Evolutionary conservation across 2,329 filamentous ascomycete genomes (phyloP).

Genomic region (Cladophialophora yegresii): DNA sequence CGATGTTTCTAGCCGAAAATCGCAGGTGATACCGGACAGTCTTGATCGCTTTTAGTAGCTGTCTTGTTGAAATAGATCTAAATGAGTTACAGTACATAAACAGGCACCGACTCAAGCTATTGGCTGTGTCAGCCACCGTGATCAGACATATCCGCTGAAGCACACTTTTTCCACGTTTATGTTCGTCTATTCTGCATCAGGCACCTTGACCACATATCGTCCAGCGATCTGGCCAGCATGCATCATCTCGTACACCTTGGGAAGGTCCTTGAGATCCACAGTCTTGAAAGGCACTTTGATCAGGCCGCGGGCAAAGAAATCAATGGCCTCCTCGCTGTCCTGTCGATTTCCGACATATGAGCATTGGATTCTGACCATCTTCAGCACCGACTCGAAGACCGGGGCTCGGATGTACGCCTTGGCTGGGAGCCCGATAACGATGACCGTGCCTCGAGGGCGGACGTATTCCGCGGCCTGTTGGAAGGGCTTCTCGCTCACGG

Average conservation of each 20-base stretch:
- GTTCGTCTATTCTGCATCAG: slow-evolving; percentile 33
- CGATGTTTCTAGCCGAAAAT: background rate
- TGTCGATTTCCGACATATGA: slow-evolving; percentile 91
- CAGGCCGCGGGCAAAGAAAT: slow-evolving; percentile 81
- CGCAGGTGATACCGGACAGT: background rate
- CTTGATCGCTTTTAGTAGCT: background rate
- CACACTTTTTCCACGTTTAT: slow-evolving; percentile 1
- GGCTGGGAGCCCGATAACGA: slow-evolving; percentile 86
- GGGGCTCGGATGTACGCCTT: slow-evolving; percentile 77
- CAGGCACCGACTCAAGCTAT: background rate
- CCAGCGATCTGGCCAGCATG: slow-evolving; percentile 48
- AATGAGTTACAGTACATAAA: slow-evolving; percentile 3
- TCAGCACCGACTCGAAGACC: slow-evolving; percentile 84
- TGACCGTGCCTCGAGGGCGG: slow-evolving; percentile 75
- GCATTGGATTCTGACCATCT: slow-evolving; percentile 90
- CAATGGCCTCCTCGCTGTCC: slow-evolving; percentile 83
- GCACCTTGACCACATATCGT: slow-evolving; percentile 50
- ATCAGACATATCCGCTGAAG: slow-evolving; percentile 1
- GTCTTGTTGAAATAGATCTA: background rate
- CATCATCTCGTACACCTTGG: slow-evolving; percentile 78
- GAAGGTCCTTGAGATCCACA: slow-evolving; percentile 76
- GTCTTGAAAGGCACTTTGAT: slow-evolving; percentile 88
- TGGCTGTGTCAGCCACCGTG: background rate
- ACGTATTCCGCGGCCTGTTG: slow-evolving; percentile 90
- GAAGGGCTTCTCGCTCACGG: slow-evolving; percentile 88